A percentile compares a stretch with the other conserved stretches of the same genome.
Conservation (phyloP, 306 rosid species). For the Fagus sylvatica region DNA sequence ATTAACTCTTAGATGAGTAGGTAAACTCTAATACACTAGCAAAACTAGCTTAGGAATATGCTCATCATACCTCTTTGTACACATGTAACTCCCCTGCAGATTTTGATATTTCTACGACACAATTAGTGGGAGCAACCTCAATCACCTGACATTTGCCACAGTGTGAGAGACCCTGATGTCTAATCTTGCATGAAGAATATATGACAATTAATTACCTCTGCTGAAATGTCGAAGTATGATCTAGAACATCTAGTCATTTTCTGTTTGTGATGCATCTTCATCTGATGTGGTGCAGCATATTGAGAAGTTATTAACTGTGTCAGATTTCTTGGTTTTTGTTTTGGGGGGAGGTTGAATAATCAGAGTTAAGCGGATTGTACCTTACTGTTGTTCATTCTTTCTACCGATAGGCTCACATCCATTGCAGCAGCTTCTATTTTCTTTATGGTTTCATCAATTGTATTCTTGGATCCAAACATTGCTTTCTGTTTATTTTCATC, state of each 20-base stretch:
- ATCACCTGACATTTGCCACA: slow-evolving; percentile 57
- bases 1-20: slow-evolving; percentile 21
- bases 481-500: slow-evolving; percentile 43
- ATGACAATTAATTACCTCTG: slow-evolving; percentile 50
- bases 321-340: not conserved
- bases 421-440: slow-evolving; percentile 84
- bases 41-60: not conserved
- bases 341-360: not conserved
- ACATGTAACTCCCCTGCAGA: slow-evolving; percentile 62
- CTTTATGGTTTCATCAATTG: slow-evolving; percentile 58
- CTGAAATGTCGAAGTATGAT: slow-evolving; percentile 62
- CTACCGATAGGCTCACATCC: slow-evolving; percentile 52
- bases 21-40: slow-evolving; percentile 4
- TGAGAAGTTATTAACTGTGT: slow-evolving; percentile 7
- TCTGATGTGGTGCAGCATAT: slow-evolving; percentile 35
- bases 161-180: slow-evolving; percentile 11
- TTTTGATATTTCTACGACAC: slow-evolving; percentile 73
- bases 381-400: slow-evolving; percentile 56
- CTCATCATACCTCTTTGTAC: slow-evolving; percentile 50
- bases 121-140: slow-evolving; percentile 75
- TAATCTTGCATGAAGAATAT: not conserved
- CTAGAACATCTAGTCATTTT: slow-evolving; percentile 57
- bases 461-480: slow-evolving; percentile 65
- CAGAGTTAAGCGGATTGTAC: slow-evolving; percentile 23
- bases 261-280: slow-evolving; percentile 57